A percentile compares a stretch with the other conserved stretches of the same genome.
Evolutionary conservation across 805 yeast genomes (phyloP).

Genomic region (Pichia cabralensis): DNA sequence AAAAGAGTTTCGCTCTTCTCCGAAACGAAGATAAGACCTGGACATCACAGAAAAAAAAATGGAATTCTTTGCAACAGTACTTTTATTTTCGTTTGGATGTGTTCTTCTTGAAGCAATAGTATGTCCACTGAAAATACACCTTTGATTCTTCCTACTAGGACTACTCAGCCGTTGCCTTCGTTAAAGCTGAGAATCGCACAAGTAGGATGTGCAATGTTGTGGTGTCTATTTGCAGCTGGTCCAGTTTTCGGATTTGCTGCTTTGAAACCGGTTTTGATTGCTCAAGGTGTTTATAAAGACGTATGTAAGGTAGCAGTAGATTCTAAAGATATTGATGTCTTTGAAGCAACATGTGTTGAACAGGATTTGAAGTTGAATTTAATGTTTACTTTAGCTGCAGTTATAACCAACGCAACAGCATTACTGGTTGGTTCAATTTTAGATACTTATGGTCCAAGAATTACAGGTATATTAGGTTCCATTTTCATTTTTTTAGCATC

Average conservation of each 20-base stretch:
- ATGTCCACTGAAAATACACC: conserved; percentile 19
- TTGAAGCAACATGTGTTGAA: conserved; percentile 39
- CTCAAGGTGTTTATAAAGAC: conserved; percentile 66
- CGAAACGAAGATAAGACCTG: no score
- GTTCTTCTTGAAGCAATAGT: neutral
- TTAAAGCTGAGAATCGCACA: conserved; percentile 35
- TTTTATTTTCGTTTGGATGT: neutral
- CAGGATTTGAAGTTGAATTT: conserved; percentile 78
- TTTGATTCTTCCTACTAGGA: conserved; percentile 9
- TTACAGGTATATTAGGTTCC: conserved; percentile 70
- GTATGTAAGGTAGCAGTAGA: no score
- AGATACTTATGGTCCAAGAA: conserved; percentile 72
- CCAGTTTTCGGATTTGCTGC: conserved; percentile 96
- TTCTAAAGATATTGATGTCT: conserved; percentile 13
- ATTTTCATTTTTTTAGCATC: conserved; percentile 49
- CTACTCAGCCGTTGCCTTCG: conserved; percentile 15
- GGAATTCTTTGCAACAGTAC: neutral
- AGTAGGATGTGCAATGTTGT: conserved; percentile 60
- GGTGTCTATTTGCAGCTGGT: conserved; percentile 92
- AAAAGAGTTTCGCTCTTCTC: conserved; percentile 2
- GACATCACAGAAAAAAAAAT: no score
- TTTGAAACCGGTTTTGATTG: conserved; percentile 67
- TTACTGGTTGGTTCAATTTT: conserved; percentile 72
- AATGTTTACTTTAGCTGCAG: conserved; percentile 81
- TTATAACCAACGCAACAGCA: conserved; percentile 75